These are phyloP conservation scores for Echria macrotheca DNA, from an alignment of 495 filamentous ascomycete genomes.

Conservation along the genomic window DNA sequence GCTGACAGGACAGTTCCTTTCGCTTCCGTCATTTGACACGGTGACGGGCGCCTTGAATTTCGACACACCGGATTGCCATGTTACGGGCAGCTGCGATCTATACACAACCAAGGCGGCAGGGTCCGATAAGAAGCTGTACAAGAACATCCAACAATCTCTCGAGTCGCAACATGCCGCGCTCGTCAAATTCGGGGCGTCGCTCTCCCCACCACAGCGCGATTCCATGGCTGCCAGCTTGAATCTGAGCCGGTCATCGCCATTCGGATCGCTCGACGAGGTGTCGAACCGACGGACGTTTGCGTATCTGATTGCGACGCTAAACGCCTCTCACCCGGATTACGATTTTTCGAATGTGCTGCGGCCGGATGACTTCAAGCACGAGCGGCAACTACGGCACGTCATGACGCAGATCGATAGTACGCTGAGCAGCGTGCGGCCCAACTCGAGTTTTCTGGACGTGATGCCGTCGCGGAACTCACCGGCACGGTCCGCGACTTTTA, in stretches of 20 bases:
- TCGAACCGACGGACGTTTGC: constrained; percentile 88
- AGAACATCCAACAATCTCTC: constrained; percentile 82
- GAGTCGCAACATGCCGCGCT: constrained; percentile 85
- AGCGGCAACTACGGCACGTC: constrained; percentile 65
- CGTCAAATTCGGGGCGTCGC: constrained; percentile 69
- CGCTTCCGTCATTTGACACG: constrained; percentile 80
- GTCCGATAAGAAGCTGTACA: constrained; percentile 93
- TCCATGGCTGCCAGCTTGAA: constrained; percentile 58
- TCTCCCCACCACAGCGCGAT: constrained; percentile 68
- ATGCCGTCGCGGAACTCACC: background rate
- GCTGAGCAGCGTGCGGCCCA: constrained; percentile 73
- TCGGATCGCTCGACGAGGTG: constrained; percentile 79
- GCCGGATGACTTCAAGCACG: constrained; percentile 79
- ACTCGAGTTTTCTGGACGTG: constrained; percentile 21
- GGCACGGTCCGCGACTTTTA: background rate
- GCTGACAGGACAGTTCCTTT: constrained; percentile 89
- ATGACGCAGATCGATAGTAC: constrained; percentile 83
- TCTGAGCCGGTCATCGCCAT: constrained; percentile 78
- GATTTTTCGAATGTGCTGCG: constrained; percentile 90
- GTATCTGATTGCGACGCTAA: constrained; percentile 95
- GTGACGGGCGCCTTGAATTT: constrained; percentile 90
- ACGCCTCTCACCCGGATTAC: constrained; percentile 94
- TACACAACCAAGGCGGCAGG: constrained; percentile 96
- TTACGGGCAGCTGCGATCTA: constrained; percentile 87
- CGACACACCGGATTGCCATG: constrained; percentile 82